Evolutionary conservation across 148 eudicot genomes (phyloP).

Genomic region (Spergularia bocconei): DNA sequence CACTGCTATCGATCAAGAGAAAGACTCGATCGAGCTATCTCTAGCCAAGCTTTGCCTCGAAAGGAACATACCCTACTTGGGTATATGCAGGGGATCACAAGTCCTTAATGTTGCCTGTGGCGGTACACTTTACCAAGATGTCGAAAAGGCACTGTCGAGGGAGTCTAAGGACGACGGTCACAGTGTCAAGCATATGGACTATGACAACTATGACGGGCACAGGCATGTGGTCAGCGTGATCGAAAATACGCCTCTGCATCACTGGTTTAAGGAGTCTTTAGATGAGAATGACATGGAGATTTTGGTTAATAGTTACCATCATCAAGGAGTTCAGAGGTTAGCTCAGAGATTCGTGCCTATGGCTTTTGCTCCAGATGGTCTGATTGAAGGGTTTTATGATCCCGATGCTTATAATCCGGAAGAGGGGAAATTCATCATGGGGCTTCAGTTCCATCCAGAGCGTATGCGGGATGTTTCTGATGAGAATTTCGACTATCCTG

Average conservation of each 20-base stretch:
- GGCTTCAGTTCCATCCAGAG: slow-evolving; percentile 54
- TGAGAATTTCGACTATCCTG: slow-evolving; percentile 50
- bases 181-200: slow-evolving; percentile 37
- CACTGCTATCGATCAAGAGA: slow-evolving; percentile 44
- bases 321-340: slow-evolving; percentile 45
- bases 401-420: slow-evolving; percentile 44
- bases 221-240: slow-evolving; percentile 41
- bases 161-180: not conserved
- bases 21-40: slow-evolving; percentile 46
- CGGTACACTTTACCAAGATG: slow-evolving; percentile 45
- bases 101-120: slow-evolving; percentile 51
- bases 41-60: slow-evolving; percentile 49
- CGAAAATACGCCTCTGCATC: slow-evolving; percentile 36
- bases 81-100: slow-evolving; percentile 52
- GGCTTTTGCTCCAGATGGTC: slow-evolving; percentile 50
- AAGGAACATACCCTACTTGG: slow-evolving; percentile 49
- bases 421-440: slow-evolving; percentile 46
- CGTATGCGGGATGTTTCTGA: slow-evolving; percentile 37
- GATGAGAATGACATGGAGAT: slow-evolving; percentile 33
- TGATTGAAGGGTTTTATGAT: slow-evolving; percentile 55
- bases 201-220: slow-evolving; percentile 48
- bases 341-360: slow-evolving; percentile 50
- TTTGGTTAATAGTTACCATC: slow-evolving; percentile 50
- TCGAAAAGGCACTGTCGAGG: slow-evolving; percentile 39
- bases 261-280: slow-evolving; percentile 42